phyloP scores from a whole-genome alignment of 805 yeast genomes.

The Kazachstania psychrophila region DNA sequence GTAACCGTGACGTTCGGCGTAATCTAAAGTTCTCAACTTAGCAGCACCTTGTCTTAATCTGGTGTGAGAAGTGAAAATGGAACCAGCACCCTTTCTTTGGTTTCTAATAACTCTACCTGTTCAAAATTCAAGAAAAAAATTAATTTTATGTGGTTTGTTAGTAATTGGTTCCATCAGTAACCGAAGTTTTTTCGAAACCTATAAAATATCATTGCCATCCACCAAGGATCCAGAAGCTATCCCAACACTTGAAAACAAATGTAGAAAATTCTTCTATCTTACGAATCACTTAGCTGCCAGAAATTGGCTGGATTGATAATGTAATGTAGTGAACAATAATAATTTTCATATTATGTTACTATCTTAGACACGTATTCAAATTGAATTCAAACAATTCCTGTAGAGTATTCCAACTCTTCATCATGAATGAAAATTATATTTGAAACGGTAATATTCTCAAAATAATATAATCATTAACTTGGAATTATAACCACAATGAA shows the following conservation, averaged over 20 bases:
- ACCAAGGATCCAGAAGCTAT: neutral
- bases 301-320: too few relatives aligned
- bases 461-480: too few relatives aligned
- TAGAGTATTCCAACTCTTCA: too few relatives aligned
- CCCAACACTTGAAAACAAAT: neutral
- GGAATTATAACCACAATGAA: too few relatives aligned
- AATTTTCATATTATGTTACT: too few relatives aligned
- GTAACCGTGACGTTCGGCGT: conserved; percentile 99
- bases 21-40: conserved; percentile 97
- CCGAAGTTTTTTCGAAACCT: conserved; percentile 9
- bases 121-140: conserved; percentile 4
- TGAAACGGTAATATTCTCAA: too few relatives aligned
- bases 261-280: too few relatives aligned
- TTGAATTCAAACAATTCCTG: too few relatives aligned
- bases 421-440: too few relatives aligned
- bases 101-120: conserved; percentile 99
- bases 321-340: too few relatives aligned
- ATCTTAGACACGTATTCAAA: too few relatives aligned
- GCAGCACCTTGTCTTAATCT: conserved; percentile 99
- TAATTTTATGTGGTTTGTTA: conserved; percentile 3
- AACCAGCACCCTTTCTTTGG: conserved; percentile 99
- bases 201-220: conserved; percentile 7
- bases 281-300: neutral
- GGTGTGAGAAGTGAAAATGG: conserved; percentile 99
- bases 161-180: conserved; percentile 9